phyloP scores from a whole-genome alignment of 176 grass and related monocot genomes.

The Oryza nivara region DNA sequence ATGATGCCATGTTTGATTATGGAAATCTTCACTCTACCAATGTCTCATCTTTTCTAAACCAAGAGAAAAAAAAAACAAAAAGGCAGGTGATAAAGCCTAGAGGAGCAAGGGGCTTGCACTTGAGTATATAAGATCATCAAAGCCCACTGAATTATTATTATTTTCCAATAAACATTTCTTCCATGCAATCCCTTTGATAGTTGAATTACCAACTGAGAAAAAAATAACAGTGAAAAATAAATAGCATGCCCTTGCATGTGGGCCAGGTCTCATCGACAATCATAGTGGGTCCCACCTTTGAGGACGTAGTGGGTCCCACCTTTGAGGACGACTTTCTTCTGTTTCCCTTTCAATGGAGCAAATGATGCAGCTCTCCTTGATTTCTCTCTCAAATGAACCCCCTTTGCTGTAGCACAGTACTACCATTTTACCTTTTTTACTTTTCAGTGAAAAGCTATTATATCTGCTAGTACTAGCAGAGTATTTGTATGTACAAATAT shows the following conservation, averaged over 20 bases:
- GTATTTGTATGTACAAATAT: not conserved
- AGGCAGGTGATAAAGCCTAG: conserved; percentile 16
- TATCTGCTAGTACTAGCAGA: not conserved
- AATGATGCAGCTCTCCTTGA: not conserved
- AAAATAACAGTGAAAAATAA: not conserved
- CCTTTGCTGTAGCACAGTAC: not conserved
- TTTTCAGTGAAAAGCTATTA: not conserved
- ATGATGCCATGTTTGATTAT: conserved; percentile 16
- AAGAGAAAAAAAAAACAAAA: not conserved
- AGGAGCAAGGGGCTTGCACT: conserved; percentile 10
- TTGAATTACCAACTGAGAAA: not conserved
- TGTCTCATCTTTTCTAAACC: conserved; percentile 13
- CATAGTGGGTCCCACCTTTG: not conserved
- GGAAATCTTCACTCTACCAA: not conserved
- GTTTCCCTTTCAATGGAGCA: not conserved
- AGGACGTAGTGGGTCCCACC: not conserved
- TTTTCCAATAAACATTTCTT: not conserved
- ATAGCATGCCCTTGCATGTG: not conserved
- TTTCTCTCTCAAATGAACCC: not conserved
- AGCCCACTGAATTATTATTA: not conserved
- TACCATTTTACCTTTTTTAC: not conserved
- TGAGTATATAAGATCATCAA: conserved; percentile 10
- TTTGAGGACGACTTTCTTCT: not conserved
- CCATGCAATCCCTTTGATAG: not conserved
- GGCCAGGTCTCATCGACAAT: not conserved